Percentiles rank a stretch among this genome's conserved stretches.
Conservation (phyloP, 2,329 filamentous ascomycete genomes). For the Fusarium sororula region DNA sequence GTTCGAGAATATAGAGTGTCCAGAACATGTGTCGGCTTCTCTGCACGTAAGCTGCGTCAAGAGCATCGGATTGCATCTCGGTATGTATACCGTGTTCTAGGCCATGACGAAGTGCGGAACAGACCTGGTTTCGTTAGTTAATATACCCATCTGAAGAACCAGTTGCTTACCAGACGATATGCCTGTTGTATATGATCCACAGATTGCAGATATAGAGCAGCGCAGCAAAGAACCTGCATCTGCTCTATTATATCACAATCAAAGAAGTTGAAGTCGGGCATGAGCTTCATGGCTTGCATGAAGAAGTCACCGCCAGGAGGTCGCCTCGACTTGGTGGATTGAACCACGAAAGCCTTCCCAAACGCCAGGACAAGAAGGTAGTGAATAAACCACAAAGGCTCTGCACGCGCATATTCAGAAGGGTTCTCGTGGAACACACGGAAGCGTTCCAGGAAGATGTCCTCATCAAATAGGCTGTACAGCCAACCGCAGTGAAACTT, state of each 20-base stretch:
- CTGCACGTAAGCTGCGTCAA: conserved; percentile 21
- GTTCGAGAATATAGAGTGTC: conserved; percentile 35
- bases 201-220: conserved; percentile 26
- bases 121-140: conserved; percentile 6
- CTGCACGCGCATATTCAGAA: background rate
- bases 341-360: conserved; percentile 34
- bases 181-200: conserved; percentile 18
- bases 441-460: conserved; percentile 31
- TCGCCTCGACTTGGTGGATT: conserved; percentile 20
- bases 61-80: conserved; percentile 23
- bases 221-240: conserved; percentile 32
- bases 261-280: conserved; percentile 33
- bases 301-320: conserved; percentile 32
- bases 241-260: conserved; percentile 24
- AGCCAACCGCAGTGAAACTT: conserved; percentile 34
- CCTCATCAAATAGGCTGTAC: conserved; percentile 30
- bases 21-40: conserved; percentile 25
- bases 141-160: fast-evolving
- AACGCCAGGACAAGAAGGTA: conserved; percentile 33
- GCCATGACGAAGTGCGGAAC: conserved; percentile 17
- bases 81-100: conserved; percentile 33
- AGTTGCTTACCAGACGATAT: conserved; percentile 11
- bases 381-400: conserved; percentile 32
- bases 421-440: conserved; percentile 15
- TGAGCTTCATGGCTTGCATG: conserved; percentile 31